A percentile compares a stretch with the other conserved stretches of the same genome.
These are phyloP conservation scores for Penicillium nordicum DNA, from an alignment of 2,329 filamentous ascomycete genomes.

Conservation along the genomic window DNA sequence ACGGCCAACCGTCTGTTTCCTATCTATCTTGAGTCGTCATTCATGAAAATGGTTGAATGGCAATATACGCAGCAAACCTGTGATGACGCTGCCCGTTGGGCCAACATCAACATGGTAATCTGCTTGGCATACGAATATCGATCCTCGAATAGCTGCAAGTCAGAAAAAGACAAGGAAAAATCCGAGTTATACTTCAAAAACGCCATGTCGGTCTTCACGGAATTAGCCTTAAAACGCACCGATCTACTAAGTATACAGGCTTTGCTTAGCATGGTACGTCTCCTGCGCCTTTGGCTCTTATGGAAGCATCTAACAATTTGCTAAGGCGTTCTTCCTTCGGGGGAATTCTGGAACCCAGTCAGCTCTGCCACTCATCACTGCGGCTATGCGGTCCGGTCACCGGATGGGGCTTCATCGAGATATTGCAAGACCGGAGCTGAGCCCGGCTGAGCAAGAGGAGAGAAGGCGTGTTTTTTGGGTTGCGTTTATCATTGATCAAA, in stretches of 20 bases:
- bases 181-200: slow-evolving; percentile 95
- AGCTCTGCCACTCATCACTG: slow-evolving; percentile 79
- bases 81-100: slow-evolving; percentile 93
- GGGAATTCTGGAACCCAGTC: slow-evolving; percentile 93
- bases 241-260: slow-evolving; percentile 91
- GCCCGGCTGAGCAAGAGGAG: slow-evolving; percentile 86
- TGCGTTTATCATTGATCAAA: slow-evolving; percentile 67
- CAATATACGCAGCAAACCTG: slow-evolving; percentile 91
- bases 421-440: slow-evolving; percentile 81
- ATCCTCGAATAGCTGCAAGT: slow-evolving; percentile 85
- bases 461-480: slow-evolving; percentile 73
- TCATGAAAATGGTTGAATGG: slow-evolving; percentile 91
- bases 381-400: slow-evolving; percentile 81
- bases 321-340: slow-evolving; percentile 74
- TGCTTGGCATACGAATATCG: slow-evolving; percentile 85
- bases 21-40: slow-evolving; percentile 89
- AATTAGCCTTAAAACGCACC: slow-evolving; percentile 87
- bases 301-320: not conserved
- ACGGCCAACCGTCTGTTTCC: slow-evolving; percentile 98
- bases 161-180: slow-evolving; percentile 82
- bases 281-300: not conserved
- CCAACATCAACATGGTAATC: slow-evolving; percentile 83
- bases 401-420: slow-evolving; percentile 91
- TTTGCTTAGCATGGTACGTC: slow-evolving; percentile 71
- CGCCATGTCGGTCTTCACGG: slow-evolving; percentile 83